Evolutionary conservation across 1,284 basidiomycete genomes (phyloP), one percentile per base, ranked within the genome.

Genomic region (Heterobasidion occidentale): DNA sequence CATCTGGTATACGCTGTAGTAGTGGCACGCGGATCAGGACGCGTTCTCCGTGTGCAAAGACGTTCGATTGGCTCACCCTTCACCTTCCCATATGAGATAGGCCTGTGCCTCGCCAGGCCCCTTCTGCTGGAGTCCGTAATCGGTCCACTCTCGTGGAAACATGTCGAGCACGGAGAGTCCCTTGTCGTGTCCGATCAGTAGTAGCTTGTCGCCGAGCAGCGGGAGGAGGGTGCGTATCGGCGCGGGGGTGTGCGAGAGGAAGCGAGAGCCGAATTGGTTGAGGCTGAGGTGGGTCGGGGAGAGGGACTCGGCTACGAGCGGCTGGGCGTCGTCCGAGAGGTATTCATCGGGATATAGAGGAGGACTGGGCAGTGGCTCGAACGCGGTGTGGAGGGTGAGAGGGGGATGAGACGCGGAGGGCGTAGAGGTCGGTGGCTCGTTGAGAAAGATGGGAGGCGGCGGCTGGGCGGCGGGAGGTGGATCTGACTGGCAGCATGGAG

Each of bases 131-230:
- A 83, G 70, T 12, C 74, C 75, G 19, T 64, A 58, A 14, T 80
- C 81, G 36, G 71, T 71, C 80, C 78, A 81, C 58, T 85, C 80
- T 62, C 80, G 76, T 11, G 88, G 86, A 68, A 84, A 88, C 81
- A 89, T 83, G 64, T 92, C 84, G 49, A 92, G 70, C 4, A 90
- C 88, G 2, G 86, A 87, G 34, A 92, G 76, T 1, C 89, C 89
- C 54, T 83, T 77, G 59, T 88, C 86, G 58, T 88, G 86, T 3
- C 89, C 89, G 45, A 92, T 79, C 14, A 92, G 76, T 20, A 92
- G 58, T 44, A 88, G 67, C 47, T 76, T 76, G 59, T 87, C 81
- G 35, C 78, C 78, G 46, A 80, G 71, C 27, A 92, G 65, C 3
- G 90, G 88, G 34, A 92, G 75, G 8, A 90, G 66, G 66, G 86